Base-by-base conservation (phyloP, 495 filamentous ascomycete species). In the Jackrogersella minutella region DNA sequence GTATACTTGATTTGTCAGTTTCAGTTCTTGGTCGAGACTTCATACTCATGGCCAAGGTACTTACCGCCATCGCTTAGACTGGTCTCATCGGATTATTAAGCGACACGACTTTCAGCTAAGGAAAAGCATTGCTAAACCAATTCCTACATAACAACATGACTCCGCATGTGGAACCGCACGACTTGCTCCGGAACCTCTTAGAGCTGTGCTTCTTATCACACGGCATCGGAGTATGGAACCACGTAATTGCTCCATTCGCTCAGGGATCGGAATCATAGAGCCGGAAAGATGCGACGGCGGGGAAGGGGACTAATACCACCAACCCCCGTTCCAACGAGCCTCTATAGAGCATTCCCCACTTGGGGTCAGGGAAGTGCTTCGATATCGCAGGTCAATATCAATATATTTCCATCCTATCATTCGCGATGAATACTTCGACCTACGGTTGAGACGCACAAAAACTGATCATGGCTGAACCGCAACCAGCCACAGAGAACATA, bases 251-350 rank as follows among this genome's bases (percentile, higher is more conserved):
- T 17, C 52, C 54, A 58, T 57, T 34, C 31, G 17, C 4, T 34
- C 53, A 58, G 53, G 64, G 52, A 28, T 62, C 37, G 36, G 28
- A 46, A 24, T 50, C 28, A 37, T 31, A 43, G 39, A 58, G 19
- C 37, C 43, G 46, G 9, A 31, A 30, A 22, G 58, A 62, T 62
- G 64, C 26, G 44, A 68, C 44, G 16, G 58, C 30, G 64, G 64
- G 58, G 64, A 31, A 55, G 40, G n/a, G n/a, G n/a, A 46, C 51
- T 44, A 44, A 54, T 31, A 30, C 36, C 14, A 43, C 37, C 53
- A 36, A 44, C 14, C 53, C 31, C 28, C 28, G 28, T 30, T 26
- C 30, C 36, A 41, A 47, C n/a, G 37, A 47, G 22, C 37, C 46
- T 37, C 43, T 22, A 56, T 63, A 49, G 53, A 11, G 16, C 11